These are phyloP conservation scores for Blastocystis sp. DNA, from an alignment of 352 stramenopile species.

Conservation along the genomic window DNA sequence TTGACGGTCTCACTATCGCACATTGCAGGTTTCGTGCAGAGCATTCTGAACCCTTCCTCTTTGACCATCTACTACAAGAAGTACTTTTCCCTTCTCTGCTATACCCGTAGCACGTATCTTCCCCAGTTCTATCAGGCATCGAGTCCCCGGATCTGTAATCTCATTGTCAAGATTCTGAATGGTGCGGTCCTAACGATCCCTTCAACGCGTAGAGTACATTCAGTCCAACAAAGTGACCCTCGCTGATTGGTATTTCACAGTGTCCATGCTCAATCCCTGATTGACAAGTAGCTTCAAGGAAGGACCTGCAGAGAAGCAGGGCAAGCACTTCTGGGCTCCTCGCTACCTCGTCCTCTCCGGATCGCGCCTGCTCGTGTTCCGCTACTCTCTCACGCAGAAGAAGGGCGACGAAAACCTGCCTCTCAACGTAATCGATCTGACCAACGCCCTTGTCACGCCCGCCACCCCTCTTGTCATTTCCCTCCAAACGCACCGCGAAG, in stretches of 20 bases:
- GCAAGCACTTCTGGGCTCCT: constrained; percentile 42
- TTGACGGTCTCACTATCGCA: constrained; percentile 1
- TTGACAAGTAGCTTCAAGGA: constrained; percentile 49
- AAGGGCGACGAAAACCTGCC: constrained; percentile 18
- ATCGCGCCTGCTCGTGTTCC: constrained; percentile 37
- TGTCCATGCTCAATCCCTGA: not conserved
- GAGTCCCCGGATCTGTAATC: constrained; percentile 11
- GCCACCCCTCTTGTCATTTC: not conserved
- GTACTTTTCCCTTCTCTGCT: not conserved
- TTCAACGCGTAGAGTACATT: not conserved
- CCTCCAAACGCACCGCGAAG: constrained; percentile 45
- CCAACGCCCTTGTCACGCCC: constrained; percentile 1
- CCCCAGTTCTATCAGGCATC: constrained; percentile 5
- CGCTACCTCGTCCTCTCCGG: constrained; percentile 49
- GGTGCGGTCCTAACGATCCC: not conserved
- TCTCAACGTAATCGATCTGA: constrained; percentile 51
- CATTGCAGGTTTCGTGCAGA: constrained; percentile 33
- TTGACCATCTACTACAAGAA: constrained; percentile 64
- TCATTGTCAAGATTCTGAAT: constrained; percentile 24
- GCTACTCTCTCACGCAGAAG: constrained; percentile 18
- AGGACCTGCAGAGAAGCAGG: constrained; percentile 57
- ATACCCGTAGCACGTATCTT: constrained; percentile 29
- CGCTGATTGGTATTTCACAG: constrained; percentile 18
- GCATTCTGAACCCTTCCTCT: not conserved
- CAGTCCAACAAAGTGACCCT: not conserved